Percentiles rank a stretch among this genome's conserved stretches.
Conservation (phyloP, 768 basidiomycete species). For the Amylocystis lapponica region DNA sequence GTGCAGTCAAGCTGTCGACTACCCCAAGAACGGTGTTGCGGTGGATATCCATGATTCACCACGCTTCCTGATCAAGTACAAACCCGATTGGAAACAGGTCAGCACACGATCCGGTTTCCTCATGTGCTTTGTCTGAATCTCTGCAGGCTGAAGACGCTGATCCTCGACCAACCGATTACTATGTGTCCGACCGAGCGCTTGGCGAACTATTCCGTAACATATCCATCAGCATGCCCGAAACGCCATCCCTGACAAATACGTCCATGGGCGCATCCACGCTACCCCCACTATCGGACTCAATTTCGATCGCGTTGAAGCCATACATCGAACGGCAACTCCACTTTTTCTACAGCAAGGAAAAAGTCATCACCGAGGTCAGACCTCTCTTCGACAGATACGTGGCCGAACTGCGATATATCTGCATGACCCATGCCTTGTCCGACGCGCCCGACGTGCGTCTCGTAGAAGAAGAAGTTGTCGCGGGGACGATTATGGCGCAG, state of each 20-base stretch:
- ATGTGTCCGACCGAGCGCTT: slow-evolving; percentile 63
- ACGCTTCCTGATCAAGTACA: slow-evolving; percentile 50
- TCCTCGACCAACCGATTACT: slow-evolving; percentile 59
- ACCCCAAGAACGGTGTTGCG: slow-evolving; percentile 69
- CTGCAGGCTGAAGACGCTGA: slow-evolving; percentile 23
- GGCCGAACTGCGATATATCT: slow-evolving; percentile 67
- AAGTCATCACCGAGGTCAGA: slow-evolving; percentile 24
- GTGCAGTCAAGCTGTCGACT: slow-evolving; percentile 71
- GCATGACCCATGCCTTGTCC: slow-evolving; percentile 60
- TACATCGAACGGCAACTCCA: slow-evolving; percentile 18
- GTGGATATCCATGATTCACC: slow-evolving; percentile 52
- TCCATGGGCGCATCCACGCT: not conserved
- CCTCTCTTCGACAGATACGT: slow-evolving; percentile 46
- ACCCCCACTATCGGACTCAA: slow-evolving; percentile 16
- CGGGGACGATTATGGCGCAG: slow-evolving; percentile 69
- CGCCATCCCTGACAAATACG: slow-evolving; percentile 9
- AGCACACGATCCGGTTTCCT: slow-evolving; percentile 46
- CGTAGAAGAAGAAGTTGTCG: slow-evolving; percentile 67
- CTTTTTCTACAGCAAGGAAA: slow-evolving; percentile 15
- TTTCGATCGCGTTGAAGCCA: slow-evolving; percentile 18
- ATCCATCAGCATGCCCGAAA: slow-evolving; percentile 34
- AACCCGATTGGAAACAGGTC: slow-evolving; percentile 71
- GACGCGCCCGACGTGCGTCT: slow-evolving; percentile 49
- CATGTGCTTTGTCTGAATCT: too few relatives aligned
- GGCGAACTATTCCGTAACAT: slow-evolving; percentile 69